Conservation (phyloP, 2,329 filamentous ascomycete species). For the Cyanodermella asteris region DNA sequence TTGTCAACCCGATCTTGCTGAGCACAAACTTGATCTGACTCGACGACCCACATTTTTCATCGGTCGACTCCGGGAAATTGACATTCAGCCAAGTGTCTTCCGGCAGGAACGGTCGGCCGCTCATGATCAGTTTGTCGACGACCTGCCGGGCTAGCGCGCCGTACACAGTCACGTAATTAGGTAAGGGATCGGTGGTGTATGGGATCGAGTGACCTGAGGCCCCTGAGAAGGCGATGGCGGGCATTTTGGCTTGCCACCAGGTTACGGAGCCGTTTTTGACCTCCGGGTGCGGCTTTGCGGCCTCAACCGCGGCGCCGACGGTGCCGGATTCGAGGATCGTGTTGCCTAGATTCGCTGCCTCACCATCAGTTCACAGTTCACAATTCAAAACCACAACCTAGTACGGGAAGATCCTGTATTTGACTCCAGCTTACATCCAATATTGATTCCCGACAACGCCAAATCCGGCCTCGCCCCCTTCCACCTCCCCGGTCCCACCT, state of each 20-base stretch:
- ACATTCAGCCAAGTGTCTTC: constrained; percentile 42
- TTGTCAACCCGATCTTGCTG: constrained; percentile 39
- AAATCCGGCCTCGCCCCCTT: too few species aligned
- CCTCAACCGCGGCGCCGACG: constrained; percentile 41
- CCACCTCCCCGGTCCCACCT: too few species aligned
- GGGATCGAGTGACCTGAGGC: constrained; percentile 25
- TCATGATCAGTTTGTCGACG: constrained; percentile 30
- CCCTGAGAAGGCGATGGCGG: constrained; percentile 47
- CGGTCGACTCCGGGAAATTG: constrained; percentile 37
- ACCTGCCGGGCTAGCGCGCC: constrained; percentile 38
- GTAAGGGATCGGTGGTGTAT: constrained; percentile 25
- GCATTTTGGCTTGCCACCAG: constrained; percentile 34
- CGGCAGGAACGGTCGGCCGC: constrained; percentile 42
- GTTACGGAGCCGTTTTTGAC: too few species aligned
- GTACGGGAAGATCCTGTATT: too few species aligned
- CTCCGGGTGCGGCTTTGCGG: too few species aligned
- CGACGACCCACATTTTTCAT: constrained; percentile 26
- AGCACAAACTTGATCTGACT: constrained; percentile 42
- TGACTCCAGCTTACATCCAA: too few species aligned
- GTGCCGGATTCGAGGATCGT: constrained; percentile 37
- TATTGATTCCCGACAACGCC: too few species aligned
- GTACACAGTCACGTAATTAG: constrained; percentile 36
- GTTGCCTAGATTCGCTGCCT: constrained; percentile 33
- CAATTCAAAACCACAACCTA: too few species aligned
- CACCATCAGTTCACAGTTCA: too few species aligned